Base-by-base conservation (phyloP, 2,329 filamentous ascomycete genomes). In the Exophiala sp. region DNA sequence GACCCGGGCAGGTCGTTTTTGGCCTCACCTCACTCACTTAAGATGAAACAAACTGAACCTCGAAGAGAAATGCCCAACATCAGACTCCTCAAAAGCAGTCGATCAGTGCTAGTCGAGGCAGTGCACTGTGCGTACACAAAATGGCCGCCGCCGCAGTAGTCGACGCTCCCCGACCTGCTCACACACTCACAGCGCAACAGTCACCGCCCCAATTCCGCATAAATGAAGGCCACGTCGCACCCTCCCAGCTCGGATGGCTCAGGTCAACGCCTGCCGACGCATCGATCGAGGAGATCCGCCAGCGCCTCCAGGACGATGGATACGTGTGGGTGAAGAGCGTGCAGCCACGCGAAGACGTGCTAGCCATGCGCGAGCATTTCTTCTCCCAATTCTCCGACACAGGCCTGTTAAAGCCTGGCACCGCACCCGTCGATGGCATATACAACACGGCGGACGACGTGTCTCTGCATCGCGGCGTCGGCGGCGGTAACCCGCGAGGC, bases 301-400 rank as follows among this genome's bases (percentile, higher is more conserved):
- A 64, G 32, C 69, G 70, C 5, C 71, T 70, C 35, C 47, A 68
- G 16, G 57, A 63, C 10, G 72, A 75, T 46, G 71, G 72, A 24
- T 75, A 75, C 57, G 55, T 75, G 16, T 74, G 69, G 55, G 61
- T 76, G 29, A 75, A 74, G 47, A 65, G 67, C 9, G 46, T 75
- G 5, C 60, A 75, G 18, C 72, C 73, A 3, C 65, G 72, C 12
- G 67, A 69, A 43, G 70, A 72, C 50, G 73, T 76, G 8, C 63
- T 74, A 12, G 67, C 71, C 53, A 68, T 69, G 45, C 65, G 73
- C 12, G 65, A 71, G 54, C 59, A 64, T 33, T 75, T 75, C 58
- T 76, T 76, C 58, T 46, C 59, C 21, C 65, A 70, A 34, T 65
- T 75, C 42, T 57, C 61, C 5, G 64, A 67, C 8, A 75, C 70